phyloP scores from a whole-genome alignment of 768 basidiomycete genomes.

The Pholiota microspora region DNA sequence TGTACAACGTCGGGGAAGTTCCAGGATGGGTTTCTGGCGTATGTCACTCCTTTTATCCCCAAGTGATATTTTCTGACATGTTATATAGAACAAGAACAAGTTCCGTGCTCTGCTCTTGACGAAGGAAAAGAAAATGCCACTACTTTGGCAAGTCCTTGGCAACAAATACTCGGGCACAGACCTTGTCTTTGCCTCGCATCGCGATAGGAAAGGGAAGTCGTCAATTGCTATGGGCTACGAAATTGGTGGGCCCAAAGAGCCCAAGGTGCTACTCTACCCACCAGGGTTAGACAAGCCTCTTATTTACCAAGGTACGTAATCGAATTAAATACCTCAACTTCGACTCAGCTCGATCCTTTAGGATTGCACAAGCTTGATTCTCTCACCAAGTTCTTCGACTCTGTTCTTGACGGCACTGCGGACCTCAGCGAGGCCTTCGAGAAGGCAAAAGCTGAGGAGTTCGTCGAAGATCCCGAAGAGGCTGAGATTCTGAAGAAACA shows the following conservation, averaged over 20 bases:
- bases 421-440: conserved; percentile 47
- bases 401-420: conserved; percentile 64
- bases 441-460: conserved; percentile 39
- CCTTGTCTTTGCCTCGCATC: conserved; percentile 61
- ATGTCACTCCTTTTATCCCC: conserved; percentile 15
- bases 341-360: conserved; percentile 21
- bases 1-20: conserved; percentile 56
- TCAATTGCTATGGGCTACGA: conserved; percentile 60
- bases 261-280: conserved; percentile 74
- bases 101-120: conserved; percentile 68
- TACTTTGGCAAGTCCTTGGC: conserved; percentile 78
- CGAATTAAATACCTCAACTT: neutral
- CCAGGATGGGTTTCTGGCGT: conserved; percentile 71
- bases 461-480: conserved; percentile 35
- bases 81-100: conserved; percentile 31
- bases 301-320: conserved; percentile 61
- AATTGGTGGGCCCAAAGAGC: conserved; percentile 47
- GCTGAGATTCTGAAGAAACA: conserved; percentile 48
- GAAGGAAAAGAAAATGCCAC: conserved; percentile 72
- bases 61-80: neutral
- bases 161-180: conserved; percentile 63
- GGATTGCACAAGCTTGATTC: conserved; percentile 75
- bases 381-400: conserved; percentile 70
- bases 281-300: conserved; percentile 53
- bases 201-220: conserved; percentile 63